Evolutionary conservation across 2,329 filamentous ascomycete genomes (phyloP).

Genomic region (Clarireedia homoeocarpa): DNA sequence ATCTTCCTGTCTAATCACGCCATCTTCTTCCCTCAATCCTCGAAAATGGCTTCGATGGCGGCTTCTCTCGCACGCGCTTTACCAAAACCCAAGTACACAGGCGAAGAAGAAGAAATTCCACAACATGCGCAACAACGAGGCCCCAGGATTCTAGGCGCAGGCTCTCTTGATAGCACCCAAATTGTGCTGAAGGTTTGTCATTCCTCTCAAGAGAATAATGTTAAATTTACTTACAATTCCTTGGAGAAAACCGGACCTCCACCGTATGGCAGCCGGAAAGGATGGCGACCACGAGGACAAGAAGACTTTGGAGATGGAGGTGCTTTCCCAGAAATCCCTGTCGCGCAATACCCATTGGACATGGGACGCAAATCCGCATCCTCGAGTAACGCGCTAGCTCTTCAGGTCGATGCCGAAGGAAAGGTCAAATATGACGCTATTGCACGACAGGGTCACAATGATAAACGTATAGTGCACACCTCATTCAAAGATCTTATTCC

Average conservation of each 20-base stretch:
- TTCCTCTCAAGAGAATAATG: background rate
- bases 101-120: constrained; percentile 77
- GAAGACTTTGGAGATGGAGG: constrained; percentile 97
- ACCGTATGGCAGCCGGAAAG: constrained; percentile 74
- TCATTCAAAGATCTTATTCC: constrained; percentile 97
- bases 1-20: background rate
- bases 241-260: constrained; percentile 70
- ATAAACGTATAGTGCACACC: constrained; percentile 79
- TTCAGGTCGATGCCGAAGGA: constrained; percentile 84
- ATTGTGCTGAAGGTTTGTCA: constrained; percentile 63
- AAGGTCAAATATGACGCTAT: constrained; percentile 97
- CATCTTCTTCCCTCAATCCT: background rate
- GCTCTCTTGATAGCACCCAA: constrained; percentile 76
- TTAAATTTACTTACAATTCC: constrained; percentile 17
- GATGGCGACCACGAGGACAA: constrained; percentile 81
- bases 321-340: constrained; percentile 86
- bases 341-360: constrained; percentile 91
- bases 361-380: constrained; percentile 75
- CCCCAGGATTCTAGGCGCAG: constrained; percentile 72
- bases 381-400: constrained; percentile 78
- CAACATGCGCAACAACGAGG: constrained; percentile 66
- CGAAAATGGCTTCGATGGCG: constrained; percentile 56
- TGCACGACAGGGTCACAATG: constrained; percentile 78
- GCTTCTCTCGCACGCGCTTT: constrained; percentile 71
- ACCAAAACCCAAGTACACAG: constrained; percentile 85